A percentile compares a stretch with the other conserved stretches of the same genome.
phyloP scores from a whole-genome alignment of 352 stramenopile species.

The Pythium aphanidermatum region DNA sequence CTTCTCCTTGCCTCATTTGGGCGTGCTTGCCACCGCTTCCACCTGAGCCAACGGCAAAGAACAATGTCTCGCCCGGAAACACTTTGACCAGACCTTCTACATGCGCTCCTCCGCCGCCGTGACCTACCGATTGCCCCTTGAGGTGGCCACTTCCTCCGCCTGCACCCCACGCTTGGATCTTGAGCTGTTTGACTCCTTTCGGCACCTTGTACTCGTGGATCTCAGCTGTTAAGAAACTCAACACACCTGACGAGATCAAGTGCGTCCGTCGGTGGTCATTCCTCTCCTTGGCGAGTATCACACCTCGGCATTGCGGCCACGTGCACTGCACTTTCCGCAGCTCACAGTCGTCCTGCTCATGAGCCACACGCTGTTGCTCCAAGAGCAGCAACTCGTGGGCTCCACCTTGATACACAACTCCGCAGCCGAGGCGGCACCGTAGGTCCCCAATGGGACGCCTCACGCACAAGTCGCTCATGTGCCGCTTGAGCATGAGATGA shows the following conservation, averaged over 20 bases:
- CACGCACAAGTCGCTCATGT: conserved; percentile 58
- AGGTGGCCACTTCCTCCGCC: conserved; percentile 63
- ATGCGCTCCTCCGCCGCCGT: conserved; percentile 63
- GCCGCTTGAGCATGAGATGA: conserved; percentile 32
- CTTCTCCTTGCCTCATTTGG: conserved; percentile 29
- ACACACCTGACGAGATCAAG: conserved; percentile 49
- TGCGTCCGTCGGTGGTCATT: conserved; percentile 57
- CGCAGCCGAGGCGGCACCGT: conserved; percentile 51
- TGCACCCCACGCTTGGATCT: conserved; percentile 66
- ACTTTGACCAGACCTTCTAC: conserved; percentile 53
- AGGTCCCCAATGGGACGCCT: conserved; percentile 54
- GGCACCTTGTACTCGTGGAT: conserved; percentile 65
- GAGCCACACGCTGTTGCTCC: conserved; percentile 55
- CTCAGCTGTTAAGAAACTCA: conserved; percentile 53
- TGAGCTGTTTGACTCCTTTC: conserved; percentile 50
- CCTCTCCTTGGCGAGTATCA: conserved; percentile 47
- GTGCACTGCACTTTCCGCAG: conserved; percentile 65
- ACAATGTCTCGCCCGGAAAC: conserved; percentile 67
- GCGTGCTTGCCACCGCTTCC: conserved; percentile 36
- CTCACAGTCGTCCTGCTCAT: conserved; percentile 66
- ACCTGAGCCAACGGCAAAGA: conserved; percentile 43
- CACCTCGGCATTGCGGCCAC: conserved; percentile 55
- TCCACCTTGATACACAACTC: conserved; percentile 42
- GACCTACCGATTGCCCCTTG: conserved; percentile 35
- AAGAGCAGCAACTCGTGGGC: conserved; percentile 53